Base-by-base conservation (phyloP, 2,329 filamentous ascomycete genomes). In the Penicillium sp. region DNA sequence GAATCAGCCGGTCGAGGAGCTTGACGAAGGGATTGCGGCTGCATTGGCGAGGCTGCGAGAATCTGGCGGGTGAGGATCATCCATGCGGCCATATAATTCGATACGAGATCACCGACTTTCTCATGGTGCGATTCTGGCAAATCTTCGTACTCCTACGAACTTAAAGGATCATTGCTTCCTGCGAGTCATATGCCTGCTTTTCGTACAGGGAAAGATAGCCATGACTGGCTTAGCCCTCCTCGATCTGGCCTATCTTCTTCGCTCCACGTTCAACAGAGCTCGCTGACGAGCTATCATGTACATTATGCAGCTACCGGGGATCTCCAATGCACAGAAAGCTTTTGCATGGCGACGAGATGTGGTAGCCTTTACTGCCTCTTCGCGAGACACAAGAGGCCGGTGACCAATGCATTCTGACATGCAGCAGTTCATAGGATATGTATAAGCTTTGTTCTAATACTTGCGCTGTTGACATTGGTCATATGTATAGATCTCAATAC, bases 21-120 rank as follows among this genome's bases (percentile, higher is more conserved):
- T 86, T 61, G 83, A 79, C 64, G 84, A 86, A 51, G 85, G 85
- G 10, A 81, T 88, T 53, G 81, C 83, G 76, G 83, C 84, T 34
- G 86, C 85, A 5, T 70, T 88, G 53, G 82, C 80, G 50, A 87
- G 82, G 65, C 70, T 88, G 51, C 76, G 86, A 61, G 71, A 76
- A 50, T 70, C 68, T 15, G 65, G 66, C n/a, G 66, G 68, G 12
- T 75, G 60, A 66, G 25, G 11, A 31, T 4, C 15, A 7, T 17
- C 4, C 5, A 11, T 14, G 37, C 38, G 14, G 15, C 14, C 11
- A 47, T 14, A 5, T 31, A 28, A 22, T 47, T 28, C 6, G 14
- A 31, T 31, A 28, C 15, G 11, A 28, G 5, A 47, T 20, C 1
- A 25, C 5, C 22, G 17, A 20, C 22, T 5, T 15, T 47, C 43